Percentiles rank a stretch among this genome's conserved stretches.
These are phyloP conservation scores for Pseudoturritis turrita DNA, from an alignment of 345 rosid species.

Conservation along the genomic window DNA sequence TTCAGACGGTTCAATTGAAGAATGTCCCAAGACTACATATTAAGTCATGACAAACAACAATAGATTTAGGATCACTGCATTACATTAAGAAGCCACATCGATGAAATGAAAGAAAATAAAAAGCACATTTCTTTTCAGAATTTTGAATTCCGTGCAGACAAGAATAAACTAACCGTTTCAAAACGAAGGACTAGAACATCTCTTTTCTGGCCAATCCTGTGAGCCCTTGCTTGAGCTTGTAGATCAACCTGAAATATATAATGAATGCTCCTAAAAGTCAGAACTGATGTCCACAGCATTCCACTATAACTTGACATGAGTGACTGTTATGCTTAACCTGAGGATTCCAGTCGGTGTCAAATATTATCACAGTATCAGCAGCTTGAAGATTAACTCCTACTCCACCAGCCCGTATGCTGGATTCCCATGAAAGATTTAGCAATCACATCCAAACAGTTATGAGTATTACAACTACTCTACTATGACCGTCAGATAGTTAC, in stretches of 20 bases:
- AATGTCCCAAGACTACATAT: background rate
- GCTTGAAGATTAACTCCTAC: constrained; percentile 98
- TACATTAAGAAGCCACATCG: background rate
- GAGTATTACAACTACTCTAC: background rate
- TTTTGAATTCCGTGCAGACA: background rate
- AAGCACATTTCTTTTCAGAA: background rate
- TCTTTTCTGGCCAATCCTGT: constrained; percentile 95
- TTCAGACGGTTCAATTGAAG: background rate
- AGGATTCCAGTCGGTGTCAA: constrained; percentile 98
- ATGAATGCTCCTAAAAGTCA: background rate
- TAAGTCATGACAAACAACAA: background rate
- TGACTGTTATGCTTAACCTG: constrained; percentile 46
- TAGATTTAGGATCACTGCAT: background rate
- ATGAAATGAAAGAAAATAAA: background rate
- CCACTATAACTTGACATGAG: constrained; percentile 9
- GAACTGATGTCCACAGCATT: background rate
- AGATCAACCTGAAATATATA: constrained; percentile 67
- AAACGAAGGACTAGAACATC: constrained; percentile 96
- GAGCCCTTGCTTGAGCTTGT: constrained; percentile 98
- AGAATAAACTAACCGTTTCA: constrained; percentile 60
- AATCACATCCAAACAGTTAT: background rate
- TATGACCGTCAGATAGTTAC: background rate
- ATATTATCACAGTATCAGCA: constrained; percentile 91
- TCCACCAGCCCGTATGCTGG: constrained; percentile 96
- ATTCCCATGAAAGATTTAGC: constrained; percentile 21